Evolutionary conservation across 2,329 filamentous ascomycete genomes (phyloP).

Genomic region (Macrophomina phaseolina): DNA sequence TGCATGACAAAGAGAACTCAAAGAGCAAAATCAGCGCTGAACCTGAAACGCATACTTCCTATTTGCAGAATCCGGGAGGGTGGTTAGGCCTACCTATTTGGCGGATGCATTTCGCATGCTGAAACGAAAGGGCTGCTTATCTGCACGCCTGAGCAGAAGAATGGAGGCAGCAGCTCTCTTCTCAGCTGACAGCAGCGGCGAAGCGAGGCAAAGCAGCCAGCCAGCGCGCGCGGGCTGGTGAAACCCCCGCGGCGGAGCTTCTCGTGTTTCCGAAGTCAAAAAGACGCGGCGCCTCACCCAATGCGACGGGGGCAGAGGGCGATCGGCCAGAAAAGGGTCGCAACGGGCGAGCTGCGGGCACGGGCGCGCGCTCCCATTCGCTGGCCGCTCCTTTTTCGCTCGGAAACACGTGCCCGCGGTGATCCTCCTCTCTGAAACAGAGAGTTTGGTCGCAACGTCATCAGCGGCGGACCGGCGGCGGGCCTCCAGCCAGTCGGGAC

Average conservation of each 20-base stretch:
- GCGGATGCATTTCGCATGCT: slow-evolving; percentile 1
- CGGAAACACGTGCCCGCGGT: too few relatives aligned
- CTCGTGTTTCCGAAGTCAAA: slow-evolving; percentile 19
- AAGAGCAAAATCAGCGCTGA: not conserved
- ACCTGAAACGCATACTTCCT: slow-evolving; percentile 21
- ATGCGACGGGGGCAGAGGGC: not conserved
- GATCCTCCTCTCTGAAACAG: too few relatives aligned
- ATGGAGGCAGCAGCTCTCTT: too few relatives aligned
- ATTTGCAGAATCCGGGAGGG: slow-evolving; percentile 16
- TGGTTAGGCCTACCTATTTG: slow-evolving; percentile 2
- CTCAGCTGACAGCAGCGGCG: slow-evolving; percentile 18
- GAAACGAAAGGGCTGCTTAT: slow-evolving; percentile 21
- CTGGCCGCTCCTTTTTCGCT: too few relatives aligned
- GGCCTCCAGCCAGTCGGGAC: not conserved
- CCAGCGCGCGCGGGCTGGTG: not conserved
- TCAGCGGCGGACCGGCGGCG: not conserved
- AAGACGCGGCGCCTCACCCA: not conserved
- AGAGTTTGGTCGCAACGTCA: not conserved
- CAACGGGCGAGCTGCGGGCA: too few relatives aligned
- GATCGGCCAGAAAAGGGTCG: too few relatives aligned
- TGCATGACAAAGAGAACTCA: not conserved
- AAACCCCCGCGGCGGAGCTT: slow-evolving; percentile 5
- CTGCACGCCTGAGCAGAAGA: not conserved
- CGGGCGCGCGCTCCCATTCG: too few relatives aligned
- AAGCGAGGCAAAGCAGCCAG: not conserved